A percentile compares a stretch with the other conserved stretches of the same genome.
These are phyloP conservation scores for Iris macrosiphon DNA, from an alignment of 106 monocot genomes.

Conservation along the genomic window DNA sequence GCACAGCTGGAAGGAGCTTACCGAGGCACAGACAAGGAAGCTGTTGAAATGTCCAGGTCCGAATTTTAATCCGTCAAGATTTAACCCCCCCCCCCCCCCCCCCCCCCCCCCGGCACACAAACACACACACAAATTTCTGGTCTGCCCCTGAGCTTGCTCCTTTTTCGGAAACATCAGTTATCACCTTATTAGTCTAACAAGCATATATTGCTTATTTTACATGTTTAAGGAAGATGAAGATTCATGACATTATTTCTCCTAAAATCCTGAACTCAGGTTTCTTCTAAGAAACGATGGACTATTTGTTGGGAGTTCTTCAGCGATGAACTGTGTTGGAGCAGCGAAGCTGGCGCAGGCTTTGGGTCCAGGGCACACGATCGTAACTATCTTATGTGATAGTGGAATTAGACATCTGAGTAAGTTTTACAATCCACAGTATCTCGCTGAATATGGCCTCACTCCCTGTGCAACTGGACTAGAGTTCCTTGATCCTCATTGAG, in stretches of 20 bases:
- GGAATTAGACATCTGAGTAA: conserved; percentile 97
- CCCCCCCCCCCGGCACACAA: too few species aligned
- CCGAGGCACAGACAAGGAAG: conserved; percentile 79
- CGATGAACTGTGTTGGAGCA: conserved; percentile 96
- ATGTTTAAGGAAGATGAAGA: too few species aligned
- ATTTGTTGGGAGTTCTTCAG: conserved; percentile 89
- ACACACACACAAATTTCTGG: background rate
- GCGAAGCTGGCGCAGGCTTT: conserved; percentile 52
- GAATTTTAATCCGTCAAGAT: too few species aligned
- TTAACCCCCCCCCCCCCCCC: too few species aligned
- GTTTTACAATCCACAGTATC: conserved; percentile 67
- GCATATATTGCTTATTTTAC: too few species aligned
- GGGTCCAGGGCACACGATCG: conserved; percentile 87
- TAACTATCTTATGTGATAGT: conserved; percentile 88
- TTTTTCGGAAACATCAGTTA: too few species aligned
- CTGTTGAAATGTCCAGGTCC: conserved; percentile 96
- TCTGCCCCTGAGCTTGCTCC: too few species aligned
- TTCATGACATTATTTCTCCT: background rate
- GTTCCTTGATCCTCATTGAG: conserved; percentile 31
- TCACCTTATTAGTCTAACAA: too few species aligned
- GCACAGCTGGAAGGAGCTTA: conserved; percentile 87
- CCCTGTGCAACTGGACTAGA: conserved; percentile 63
- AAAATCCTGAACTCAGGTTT: conserved; percentile 35
- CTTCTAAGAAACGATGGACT: conserved; percentile 85
- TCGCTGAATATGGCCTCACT: conserved; percentile 51